Conservation (phyloP, 2,329 filamentous ascomycete species). For the Hysterium pulicare region DNA sequence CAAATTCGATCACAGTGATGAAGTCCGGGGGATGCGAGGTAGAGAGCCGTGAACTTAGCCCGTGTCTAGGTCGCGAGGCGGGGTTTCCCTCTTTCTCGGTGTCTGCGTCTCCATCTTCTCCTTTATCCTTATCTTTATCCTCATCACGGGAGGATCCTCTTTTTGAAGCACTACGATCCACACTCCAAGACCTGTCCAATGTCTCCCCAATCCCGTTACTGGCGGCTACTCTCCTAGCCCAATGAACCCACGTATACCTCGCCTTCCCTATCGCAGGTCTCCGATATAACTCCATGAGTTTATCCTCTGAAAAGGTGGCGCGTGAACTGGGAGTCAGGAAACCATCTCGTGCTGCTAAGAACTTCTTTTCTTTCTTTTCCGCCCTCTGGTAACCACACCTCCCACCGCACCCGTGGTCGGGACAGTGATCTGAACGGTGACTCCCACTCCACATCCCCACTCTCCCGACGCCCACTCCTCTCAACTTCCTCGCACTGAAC, state of each 20-base stretch:
- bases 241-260: constrained; percentile 37
- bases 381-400: not conserved
- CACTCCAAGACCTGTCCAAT: no score
- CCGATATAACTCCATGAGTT: constrained; percentile 28
- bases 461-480: not conserved
- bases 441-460: not conserved
- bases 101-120: not conserved
- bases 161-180: not conserved
- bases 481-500: not conserved
- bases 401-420: not conserved
- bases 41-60: not conserved
- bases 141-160: no score
- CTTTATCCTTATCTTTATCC: constrained; percentile 1
- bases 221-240: constrained; percentile 32
- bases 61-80: not conserved
- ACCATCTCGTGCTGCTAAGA: constrained; percentile 15
- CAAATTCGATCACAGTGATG: constrained; percentile 32
- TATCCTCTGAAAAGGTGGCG: constrained; percentile 34
- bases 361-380: not conserved
- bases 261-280: constrained; percentile 23
- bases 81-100: not conserved
- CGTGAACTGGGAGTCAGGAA: constrained; percentile 26
- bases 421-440: no score
- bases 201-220: not conserved
- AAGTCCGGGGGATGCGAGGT: constrained; percentile 1